Percentiles rank a stretch among this genome's conserved stretches.
Conservation (phyloP, 805 yeast genomes). For the Saccharomycopsis sp. region DNA sequence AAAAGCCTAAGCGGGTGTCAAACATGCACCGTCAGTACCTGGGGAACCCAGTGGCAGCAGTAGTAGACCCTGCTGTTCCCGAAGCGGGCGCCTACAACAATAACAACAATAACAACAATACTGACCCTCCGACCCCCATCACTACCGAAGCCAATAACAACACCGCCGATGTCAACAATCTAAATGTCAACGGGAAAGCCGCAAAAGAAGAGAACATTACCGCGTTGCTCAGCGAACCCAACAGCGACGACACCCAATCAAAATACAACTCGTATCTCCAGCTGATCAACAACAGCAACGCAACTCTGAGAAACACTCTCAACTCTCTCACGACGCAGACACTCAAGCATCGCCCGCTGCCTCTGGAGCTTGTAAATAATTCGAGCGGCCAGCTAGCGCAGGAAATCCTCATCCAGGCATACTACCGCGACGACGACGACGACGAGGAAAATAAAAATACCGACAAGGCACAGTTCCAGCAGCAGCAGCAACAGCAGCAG, state of each 20-base stretch:
- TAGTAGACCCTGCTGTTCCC: too few relatives aligned
- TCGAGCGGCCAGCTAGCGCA: background rate
- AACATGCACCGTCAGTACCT: too few relatives aligned
- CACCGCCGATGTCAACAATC: too few relatives aligned
- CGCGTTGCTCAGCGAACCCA: too few relatives aligned
- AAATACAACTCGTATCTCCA: slow-evolving; percentile 9
- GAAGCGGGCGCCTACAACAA: too few relatives aligned
- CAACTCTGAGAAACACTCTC: slow-evolving; percentile 7
- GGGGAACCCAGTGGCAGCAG: too few relatives aligned
- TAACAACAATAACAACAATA: too few relatives aligned
- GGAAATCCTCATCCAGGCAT: background rate
- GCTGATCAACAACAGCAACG: background rate
- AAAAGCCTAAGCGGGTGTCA: slow-evolving; percentile 30
- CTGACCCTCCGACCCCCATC: too few relatives aligned
- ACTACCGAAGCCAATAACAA: too few relatives aligned
- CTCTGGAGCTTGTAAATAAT: background rate
- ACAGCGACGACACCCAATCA: too few relatives aligned
- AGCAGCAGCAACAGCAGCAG: background rate
- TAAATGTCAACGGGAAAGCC: too few relatives aligned
- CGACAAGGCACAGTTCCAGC: background rate
- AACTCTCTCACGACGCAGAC: slow-evolving; percentile 15
- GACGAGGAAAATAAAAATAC: background rate
- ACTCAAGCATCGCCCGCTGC: background rate
- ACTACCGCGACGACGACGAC: background rate
- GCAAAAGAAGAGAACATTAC: too few relatives aligned